Evolutionary conservation across 169 alveolate genomes (phyloP).

Genomic region (Amoebophrya sp.): DNA sequence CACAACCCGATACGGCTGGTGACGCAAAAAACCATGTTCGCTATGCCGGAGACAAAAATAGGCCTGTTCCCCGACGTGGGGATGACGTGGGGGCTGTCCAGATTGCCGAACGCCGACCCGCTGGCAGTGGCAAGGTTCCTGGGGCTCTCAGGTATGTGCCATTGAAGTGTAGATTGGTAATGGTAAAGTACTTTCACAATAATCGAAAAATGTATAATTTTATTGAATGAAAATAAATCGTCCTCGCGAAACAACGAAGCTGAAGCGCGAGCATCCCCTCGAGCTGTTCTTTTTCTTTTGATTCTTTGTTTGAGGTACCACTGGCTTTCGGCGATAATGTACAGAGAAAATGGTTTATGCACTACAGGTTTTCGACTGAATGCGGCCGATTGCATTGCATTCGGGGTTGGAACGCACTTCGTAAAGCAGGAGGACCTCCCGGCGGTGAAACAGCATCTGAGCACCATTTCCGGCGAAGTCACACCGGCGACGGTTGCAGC

Average conservation of each 20-base stretch:
- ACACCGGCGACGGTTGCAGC: not conserved
- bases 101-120: not conserved
- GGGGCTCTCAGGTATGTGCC: not conserved
- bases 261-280: not conserved
- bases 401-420: not conserved
- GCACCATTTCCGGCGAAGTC: not conserved
- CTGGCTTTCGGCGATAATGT: not conserved
- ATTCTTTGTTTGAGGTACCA: not conserved
- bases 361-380: not conserved
- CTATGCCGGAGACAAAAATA: slow-evolving; percentile 77
- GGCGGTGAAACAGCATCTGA: not conserved
- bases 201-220: not conserved
- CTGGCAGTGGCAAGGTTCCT: not conserved
- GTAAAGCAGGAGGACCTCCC: not conserved
- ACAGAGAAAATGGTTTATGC: not conserved
- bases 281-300: not conserved
- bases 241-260: not conserved
- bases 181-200: not conserved
- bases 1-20: slow-evolving; percentile 61
- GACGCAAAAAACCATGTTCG: slow-evolving; percentile 61
- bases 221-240: not conserved
- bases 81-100: not conserved
- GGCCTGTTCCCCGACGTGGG: slow-evolving; percentile 77
- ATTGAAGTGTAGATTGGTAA: not conserved
- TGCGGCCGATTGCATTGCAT: not conserved